phyloP scores from a whole-genome alignment of 805 yeast species.

The Blastobotrys muscicola region DNA sequence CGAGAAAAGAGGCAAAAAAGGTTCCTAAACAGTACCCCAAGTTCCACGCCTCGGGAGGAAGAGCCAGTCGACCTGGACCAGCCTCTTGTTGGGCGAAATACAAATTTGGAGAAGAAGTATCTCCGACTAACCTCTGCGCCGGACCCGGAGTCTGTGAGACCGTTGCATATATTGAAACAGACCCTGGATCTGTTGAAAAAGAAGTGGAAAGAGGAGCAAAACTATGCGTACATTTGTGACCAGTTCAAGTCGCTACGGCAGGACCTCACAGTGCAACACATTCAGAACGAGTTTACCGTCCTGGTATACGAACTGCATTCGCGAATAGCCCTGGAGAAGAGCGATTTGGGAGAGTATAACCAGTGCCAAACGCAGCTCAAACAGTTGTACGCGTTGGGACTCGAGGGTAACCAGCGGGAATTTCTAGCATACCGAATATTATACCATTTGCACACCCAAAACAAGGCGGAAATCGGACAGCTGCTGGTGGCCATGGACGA shows the following conservation, averaged over 20 bases:
- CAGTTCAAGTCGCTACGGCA: conserved; percentile 90
- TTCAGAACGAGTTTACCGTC: conserved; percentile 67
- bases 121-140: conserved; percentile 86
- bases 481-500: conserved; percentile 23
- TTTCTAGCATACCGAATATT: conserved; percentile 64
- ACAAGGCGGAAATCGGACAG: conserved; percentile 45
- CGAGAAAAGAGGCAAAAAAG: conserved; percentile 37
- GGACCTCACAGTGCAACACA: conserved; percentile 86
- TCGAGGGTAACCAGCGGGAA: conserved; percentile 41
- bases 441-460: conserved; percentile 66
- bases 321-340: conserved; percentile 70
- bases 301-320: conserved; percentile 80
- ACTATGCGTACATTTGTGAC: conserved; percentile 72
- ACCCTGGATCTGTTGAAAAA: conserved; percentile 45
- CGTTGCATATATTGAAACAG: conserved; percentile 48
- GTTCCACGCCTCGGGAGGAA: conserved; percentile 14
- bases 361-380: conserved; percentile 84
- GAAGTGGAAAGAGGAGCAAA: conserved; percentile 43
- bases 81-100: conserved; percentile 52
- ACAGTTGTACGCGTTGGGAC: conserved; percentile 43
- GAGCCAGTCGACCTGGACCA: conserved; percentile 6
- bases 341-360: conserved; percentile 88
- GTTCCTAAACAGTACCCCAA: conserved; percentile 29
- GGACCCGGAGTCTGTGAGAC: conserved; percentile 75
- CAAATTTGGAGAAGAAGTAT: conserved; percentile 64